These are phyloP conservation scores for Xerocomus nothofagi DNA, from an alignment of 1,284 basidiomycete genomes.

Conservation along the genomic window DNA sequence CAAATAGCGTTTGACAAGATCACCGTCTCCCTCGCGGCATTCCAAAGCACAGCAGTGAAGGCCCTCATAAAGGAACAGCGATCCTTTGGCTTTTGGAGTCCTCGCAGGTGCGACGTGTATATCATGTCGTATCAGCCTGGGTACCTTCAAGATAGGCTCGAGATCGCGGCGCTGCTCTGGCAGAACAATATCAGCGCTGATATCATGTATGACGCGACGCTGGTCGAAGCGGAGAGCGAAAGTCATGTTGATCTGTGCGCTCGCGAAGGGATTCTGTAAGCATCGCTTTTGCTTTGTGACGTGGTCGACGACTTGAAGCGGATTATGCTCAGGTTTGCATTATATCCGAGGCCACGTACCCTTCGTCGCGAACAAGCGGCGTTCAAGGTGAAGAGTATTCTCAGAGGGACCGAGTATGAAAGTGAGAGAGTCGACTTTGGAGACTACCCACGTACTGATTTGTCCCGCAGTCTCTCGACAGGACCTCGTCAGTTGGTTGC, in stretches of 20 bases:
- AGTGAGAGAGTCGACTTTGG: conserved; percentile 44
- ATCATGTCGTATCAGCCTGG: conserved; percentile 79
- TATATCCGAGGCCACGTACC: conserved; percentile 63
- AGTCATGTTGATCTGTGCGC: conserved; percentile 63
- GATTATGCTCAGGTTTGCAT: conserved; percentile 56
- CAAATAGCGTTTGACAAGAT: conserved; percentile 84
- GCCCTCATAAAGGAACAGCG: conserved; percentile 73
- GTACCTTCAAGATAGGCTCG: conserved; percentile 72
- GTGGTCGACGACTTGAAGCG: background rate
- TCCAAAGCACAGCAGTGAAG: conserved; percentile 70
- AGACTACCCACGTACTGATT: background rate
- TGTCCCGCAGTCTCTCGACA: conserved; percentile 55
- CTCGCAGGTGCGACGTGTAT: conserved; percentile 83
- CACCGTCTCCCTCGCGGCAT: conserved; percentile 66
- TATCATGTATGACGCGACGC: conserved; percentile 78
- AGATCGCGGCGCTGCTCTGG: conserved; percentile 79
- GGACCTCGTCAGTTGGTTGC: conserved; percentile 71
- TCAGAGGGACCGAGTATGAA: conserved; percentile 73
- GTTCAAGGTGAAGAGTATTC: conserved; percentile 78
- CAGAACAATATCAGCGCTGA: conserved; percentile 81
- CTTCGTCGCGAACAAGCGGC: conserved; percentile 61
- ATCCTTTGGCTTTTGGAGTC: conserved; percentile 86
- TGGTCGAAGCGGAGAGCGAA: conserved; percentile 61
- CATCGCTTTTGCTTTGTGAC: conserved; percentile 6
- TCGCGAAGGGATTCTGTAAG: conserved; percentile 78